Percentiles rank a stretch among this genome's conserved stretches.
Evolutionary conservation across 208 protist species (phyloP).

Genomic region (Crithidia expoeki): DNA sequence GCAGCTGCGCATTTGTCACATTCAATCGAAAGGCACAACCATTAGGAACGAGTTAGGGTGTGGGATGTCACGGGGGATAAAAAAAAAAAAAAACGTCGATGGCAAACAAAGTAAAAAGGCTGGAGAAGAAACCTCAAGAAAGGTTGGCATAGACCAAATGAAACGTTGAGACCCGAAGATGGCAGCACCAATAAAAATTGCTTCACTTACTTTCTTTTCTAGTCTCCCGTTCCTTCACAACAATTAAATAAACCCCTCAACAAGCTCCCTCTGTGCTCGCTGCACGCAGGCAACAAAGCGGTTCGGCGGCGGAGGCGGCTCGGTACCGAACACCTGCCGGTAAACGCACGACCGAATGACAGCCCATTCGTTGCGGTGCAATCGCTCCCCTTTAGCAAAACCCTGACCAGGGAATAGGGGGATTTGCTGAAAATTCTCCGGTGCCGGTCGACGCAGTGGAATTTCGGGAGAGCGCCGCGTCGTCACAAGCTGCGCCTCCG

Average conservation of each 20-base stretch:
- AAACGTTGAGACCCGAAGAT: too few relatives aligned
- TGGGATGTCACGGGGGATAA: too few relatives aligned
- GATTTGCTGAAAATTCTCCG: constrained; percentile 34
- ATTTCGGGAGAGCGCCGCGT: constrained; percentile 13
- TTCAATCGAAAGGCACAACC: too few relatives aligned
- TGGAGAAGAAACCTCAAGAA: neutral
- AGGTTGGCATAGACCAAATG: neutral
- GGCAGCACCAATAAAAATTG: neutral
- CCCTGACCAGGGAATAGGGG: constrained; percentile 54
- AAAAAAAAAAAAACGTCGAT: constrained; percentile 5
- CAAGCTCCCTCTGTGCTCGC: constrained; percentile 36
- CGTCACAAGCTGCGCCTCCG: constrained; percentile 16
- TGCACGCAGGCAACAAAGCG: constrained; percentile 33
- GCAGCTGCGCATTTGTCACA: too few relatives aligned
- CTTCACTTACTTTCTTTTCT: too few relatives aligned
- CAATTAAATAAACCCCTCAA: constrained; percentile 44
- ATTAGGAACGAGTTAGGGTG: too few relatives aligned
- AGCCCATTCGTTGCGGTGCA: constrained; percentile 34
- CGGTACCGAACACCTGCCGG: constrained; percentile 19
- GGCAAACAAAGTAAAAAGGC: neutral
- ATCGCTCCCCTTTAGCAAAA: constrained; percentile 40
- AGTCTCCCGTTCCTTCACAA: constrained; percentile 3
- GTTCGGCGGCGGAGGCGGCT: constrained; percentile 27
- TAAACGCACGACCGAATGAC: constrained; percentile 32
- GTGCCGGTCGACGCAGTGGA: constrained; percentile 32